Conservation (phyloP, 1,284 basidiomycete genomes). For the Vanrija sp. region DNA sequence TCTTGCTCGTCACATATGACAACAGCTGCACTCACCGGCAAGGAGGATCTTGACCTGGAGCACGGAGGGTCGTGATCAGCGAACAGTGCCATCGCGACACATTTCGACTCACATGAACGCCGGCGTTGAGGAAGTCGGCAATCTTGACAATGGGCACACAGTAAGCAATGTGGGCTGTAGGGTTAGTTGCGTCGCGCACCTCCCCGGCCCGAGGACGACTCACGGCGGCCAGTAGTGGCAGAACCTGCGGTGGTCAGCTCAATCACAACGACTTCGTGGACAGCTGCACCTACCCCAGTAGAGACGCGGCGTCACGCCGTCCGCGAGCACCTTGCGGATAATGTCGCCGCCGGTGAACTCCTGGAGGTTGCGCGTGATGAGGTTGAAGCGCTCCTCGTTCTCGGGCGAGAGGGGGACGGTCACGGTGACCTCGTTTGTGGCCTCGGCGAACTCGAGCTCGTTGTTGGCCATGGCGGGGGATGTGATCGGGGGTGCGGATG, state of each 20-base stretch:
- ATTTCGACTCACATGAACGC: constrained; percentile 61
- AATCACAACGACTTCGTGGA: constrained; percentile 3
- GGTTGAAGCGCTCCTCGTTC: constrained; percentile 64
- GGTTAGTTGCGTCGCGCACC: constrained; percentile 4
- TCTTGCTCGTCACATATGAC: neutral
- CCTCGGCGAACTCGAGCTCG: constrained; percentile 26
- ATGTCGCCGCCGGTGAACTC: constrained; percentile 84
- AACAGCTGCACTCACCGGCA: constrained; percentile 59
- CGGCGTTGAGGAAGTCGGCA: constrained; percentile 91
- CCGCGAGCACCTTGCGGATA: constrained; percentile 75
- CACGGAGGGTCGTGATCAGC: neutral
- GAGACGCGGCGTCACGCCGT: constrained; percentile 70
- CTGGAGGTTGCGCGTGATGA: constrained; percentile 81
- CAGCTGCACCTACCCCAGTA: constrained; percentile 73
- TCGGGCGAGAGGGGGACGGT: constrained; percentile 35
- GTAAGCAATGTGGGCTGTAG: constrained; percentile 89
- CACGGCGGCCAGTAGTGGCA: constrained; percentile 90
- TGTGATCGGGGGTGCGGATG: neutral
- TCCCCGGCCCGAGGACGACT: constrained; percentile 40
- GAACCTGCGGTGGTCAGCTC: constrained; percentile 60
- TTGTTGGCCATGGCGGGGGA: constrained; percentile 7
- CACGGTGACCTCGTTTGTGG: constrained; percentile 14
- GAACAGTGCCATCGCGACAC: neutral
- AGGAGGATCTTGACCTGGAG: constrained; percentile 77
- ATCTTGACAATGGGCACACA: constrained; percentile 94